Conservation (phyloP, 441 rosid genomes). For the Arabidopsis lyrata region DNA sequence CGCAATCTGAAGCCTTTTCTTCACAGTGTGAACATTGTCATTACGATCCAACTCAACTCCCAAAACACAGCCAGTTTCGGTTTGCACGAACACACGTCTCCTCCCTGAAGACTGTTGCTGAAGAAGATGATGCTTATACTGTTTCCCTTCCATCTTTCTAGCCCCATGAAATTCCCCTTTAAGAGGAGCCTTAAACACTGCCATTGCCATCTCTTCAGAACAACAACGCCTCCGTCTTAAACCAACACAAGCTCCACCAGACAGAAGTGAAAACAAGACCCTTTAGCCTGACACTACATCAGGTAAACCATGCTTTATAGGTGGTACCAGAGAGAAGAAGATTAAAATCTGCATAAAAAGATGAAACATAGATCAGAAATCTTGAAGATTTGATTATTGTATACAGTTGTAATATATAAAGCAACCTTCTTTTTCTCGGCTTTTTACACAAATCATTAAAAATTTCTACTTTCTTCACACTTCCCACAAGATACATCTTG, state of each 20-base stretch:
- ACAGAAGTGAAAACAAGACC: slow-evolving; percentile 26
- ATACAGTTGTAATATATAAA: slow-evolving; percentile 3
- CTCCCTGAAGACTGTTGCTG: slow-evolving; percentile 51
- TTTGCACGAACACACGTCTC: slow-evolving; percentile 60
- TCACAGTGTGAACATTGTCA: slow-evolving; percentile 62
- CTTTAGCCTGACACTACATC: slow-evolving; percentile 39
- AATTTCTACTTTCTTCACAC: not conserved
- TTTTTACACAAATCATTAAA: slow-evolving; percentile 14
- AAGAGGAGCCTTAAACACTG: slow-evolving; percentile 68
- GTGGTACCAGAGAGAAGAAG: not conserved
- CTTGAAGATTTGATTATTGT: not conserved
- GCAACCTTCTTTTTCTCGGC: slow-evolving; percentile 20
- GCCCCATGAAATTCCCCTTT: slow-evolving; percentile 45
- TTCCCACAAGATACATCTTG: slow-evolving; percentile 22
- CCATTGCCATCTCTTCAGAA: slow-evolving; percentile 63
- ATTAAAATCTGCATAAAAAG: slow-evolving; percentile 42
- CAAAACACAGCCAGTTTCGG: slow-evolving; percentile 65
- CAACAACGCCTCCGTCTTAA: slow-evolving; percentile 14
- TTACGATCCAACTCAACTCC: slow-evolving; percentile 64
- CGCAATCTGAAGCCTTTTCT: slow-evolving; percentile 60
- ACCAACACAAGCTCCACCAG: slow-evolving; percentile 38
- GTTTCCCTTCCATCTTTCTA: slow-evolving; percentile 66
- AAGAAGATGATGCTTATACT: slow-evolving; percentile 32
- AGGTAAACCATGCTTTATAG: slow-evolving; percentile 46
- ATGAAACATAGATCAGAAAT: not conserved